Base-by-base conservation (phyloP, 345 rosid genomes). In the Citropsis articulata region DNA sequence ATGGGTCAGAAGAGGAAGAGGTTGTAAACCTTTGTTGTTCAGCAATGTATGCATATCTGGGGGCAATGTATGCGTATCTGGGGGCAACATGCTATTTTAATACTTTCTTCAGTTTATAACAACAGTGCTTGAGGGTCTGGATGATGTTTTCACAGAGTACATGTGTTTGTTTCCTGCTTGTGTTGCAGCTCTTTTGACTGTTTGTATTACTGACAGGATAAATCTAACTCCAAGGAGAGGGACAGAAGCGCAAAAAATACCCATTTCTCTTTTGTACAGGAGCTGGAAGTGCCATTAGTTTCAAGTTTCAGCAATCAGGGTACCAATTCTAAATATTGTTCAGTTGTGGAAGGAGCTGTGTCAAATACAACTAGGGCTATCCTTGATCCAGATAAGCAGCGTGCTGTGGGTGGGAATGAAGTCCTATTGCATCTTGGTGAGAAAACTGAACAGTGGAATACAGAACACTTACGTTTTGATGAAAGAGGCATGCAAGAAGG, bases 281-380 rank as follows among this genome's bases (percentile, higher is more conserved):
- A 73, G n/a, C 28, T 75, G 57, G 76, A 71, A 68, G 75, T 16
- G 65, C 31, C 79, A 68, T 64, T 78, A 33, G 55, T 77, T 33
- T 75, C 80, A 77, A 75, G 80, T 81, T 72, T 75, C 72, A 27
- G 61, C 35, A 35, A 67, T 38, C 73, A 70, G 45, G 68, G 65
- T n/a, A 59, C 66, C 75, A 79, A 56, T 80, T 81, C 87, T 78
- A 85, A 78, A 86, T 69, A 22, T 73, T 81, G 36, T 75, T 77
- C 86, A 40, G 53, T 66, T 63, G 89, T 80, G 77, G 85, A 83
- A 84, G 82, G 84, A 78, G 87, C 75, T 79, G 86, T 60, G 40
- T 70, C 67, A 60, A 86, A 77, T 82, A 69, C 83, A 56, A 75
- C 84, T 66, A 76, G 73, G 30, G 12, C 77, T 72, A 79, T 59